A percentile compares a stretch with the other conserved stretches of the same genome.
Conservation (phyloP, 1,139 yeast species). For the Pichia sp. region DNA sequence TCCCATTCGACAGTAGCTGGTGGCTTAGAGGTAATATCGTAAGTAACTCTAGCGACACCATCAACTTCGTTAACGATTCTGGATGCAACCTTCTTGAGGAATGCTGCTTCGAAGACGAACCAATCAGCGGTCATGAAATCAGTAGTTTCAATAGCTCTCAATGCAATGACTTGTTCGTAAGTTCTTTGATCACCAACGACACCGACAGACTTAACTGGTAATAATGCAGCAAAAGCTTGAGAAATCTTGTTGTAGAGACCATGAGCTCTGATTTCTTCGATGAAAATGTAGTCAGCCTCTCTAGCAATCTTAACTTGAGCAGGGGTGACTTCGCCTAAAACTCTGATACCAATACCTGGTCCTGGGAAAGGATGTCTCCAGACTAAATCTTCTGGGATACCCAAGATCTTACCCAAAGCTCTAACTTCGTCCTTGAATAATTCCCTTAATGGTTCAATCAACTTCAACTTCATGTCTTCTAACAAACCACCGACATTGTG, state of each 20-base stretch:
- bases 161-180: conserved; percentile 97
- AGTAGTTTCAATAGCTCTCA: conserved; percentile 94
- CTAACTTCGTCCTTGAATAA: conserved; percentile 98
- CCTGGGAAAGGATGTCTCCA: conserved; percentile 99
- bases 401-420: conserved; percentile 87
- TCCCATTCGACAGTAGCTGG: conserved; percentile 99
- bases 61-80: conserved; percentile 98
- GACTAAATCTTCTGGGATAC: conserved; percentile 93
- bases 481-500: conserved; percentile 98
- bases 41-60: conserved; percentile 98
- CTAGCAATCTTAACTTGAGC: conserved; percentile 94
- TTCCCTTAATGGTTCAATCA: conserved; percentile 97
- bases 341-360: conserved; percentile 99
- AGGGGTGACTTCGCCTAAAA: conserved; percentile 91
- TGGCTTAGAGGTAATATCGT: conserved; percentile 97
- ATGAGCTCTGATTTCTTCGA: conserved; percentile 89
- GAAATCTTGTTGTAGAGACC: conserved; percentile 91
- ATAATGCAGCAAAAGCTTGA: conserved; percentile 94
- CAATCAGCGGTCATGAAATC: conserved; percentile 99
- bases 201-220: conserved; percentile 98
- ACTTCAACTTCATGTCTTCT: conserved; percentile 96
- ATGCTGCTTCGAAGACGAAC: conserved; percentile 88
- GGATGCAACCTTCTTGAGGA: conserved; percentile 88
- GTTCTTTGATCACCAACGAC: conserved; percentile 99
- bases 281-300: conserved; percentile 93